phyloP scores from a whole-genome alignment of 2,329 filamentous ascomycete species.

The Dactylellina cionopaga region DNA sequence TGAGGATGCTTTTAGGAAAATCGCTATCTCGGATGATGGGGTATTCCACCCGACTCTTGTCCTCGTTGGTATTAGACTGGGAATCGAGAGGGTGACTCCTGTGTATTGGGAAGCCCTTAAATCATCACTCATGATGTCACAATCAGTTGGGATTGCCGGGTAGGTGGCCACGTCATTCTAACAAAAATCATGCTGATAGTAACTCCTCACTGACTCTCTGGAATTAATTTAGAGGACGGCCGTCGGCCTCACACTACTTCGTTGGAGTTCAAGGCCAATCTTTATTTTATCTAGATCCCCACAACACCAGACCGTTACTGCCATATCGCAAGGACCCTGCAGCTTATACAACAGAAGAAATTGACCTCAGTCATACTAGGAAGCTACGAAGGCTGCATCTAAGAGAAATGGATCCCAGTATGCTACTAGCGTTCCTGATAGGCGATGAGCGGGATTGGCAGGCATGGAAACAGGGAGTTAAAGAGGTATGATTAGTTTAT shows the following conservation, averaged over 20 bases:
- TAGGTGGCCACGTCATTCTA: slow-evolving; percentile 62
- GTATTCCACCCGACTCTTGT: slow-evolving; percentile 85
- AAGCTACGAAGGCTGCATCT: slow-evolving; percentile 84
- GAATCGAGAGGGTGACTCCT: slow-evolving; percentile 91
- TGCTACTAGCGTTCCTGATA: slow-evolving; percentile 94
- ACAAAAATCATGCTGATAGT: slow-evolving; percentile 25
- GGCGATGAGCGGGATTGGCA: slow-evolving; percentile 82
- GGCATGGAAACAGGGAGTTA: slow-evolving; percentile 80
- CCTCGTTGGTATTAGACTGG: slow-evolving; percentile 85
- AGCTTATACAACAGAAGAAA: slow-evolving; percentile 75
- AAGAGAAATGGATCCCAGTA: slow-evolving; percentile 95
- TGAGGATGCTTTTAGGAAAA: slow-evolving; percentile 83
- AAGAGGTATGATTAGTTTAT: slow-evolving; percentile 58
- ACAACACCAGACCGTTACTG: slow-evolving; percentile 80
- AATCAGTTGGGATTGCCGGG: slow-evolving; percentile 97
- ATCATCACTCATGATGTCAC: slow-evolving; percentile 81
- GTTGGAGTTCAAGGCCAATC: slow-evolving; percentile 76
- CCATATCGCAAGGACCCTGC: slow-evolving; percentile 66
- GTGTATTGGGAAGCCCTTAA: slow-evolving; percentile 96
- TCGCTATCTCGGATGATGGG: slow-evolving; percentile 74
- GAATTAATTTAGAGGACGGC: slow-evolving; percentile 80
- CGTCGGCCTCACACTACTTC: slow-evolving; percentile 86
- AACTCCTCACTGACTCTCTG: slow-evolving; percentile 25
- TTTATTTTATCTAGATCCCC: slow-evolving; percentile 95
- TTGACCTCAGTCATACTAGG: slow-evolving; percentile 86